Percentiles rank a stretch among this genome's conserved stretches.
These are phyloP conservation scores for Cytospora mali DNA, from an alignment of 2,329 filamentous ascomycete species.

Conservation along the genomic window DNA sequence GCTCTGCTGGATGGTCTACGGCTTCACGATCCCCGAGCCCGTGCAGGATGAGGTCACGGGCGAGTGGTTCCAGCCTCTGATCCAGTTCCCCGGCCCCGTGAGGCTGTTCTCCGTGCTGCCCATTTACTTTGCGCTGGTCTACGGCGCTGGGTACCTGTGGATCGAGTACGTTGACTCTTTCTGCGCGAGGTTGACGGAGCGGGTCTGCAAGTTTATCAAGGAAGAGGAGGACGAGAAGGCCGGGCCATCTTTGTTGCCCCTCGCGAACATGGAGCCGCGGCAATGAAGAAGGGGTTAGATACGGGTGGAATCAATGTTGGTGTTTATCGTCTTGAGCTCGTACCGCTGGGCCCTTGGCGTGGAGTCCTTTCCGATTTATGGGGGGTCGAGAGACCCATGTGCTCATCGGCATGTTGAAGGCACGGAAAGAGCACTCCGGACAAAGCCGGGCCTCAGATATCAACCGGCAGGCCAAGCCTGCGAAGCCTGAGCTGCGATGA, in stretches of 20 bases:
- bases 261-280: conserved; percentile 8
- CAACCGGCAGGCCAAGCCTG: background rate
- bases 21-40: conserved; percentile 24
- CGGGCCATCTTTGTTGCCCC: conserved; percentile 35
- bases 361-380: background rate
- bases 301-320: conserved; percentile 22
- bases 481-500: background rate
- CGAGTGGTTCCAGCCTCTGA: conserved; percentile 24
- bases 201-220: conserved; percentile 38
- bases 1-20: conserved; percentile 30
- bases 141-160: conserved; percentile 27
- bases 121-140: conserved; percentile 25
- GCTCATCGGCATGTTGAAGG: background rate
- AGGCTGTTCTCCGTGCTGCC: conserved; percentile 27
- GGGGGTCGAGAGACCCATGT: background rate
- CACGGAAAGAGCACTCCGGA: background rate
- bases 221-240: conserved; percentile 38
- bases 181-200: conserved; percentile 26
- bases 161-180: conserved; percentile 27
- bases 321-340: background rate
- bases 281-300: background rate
- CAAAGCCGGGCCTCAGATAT: background rate
- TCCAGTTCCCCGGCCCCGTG: conserved; percentile 23
- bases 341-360: background rate
- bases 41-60: conserved; percentile 25